These are phyloP conservation scores for Nothophaeocryptopus gaeumannii DNA, from an alignment of 2,329 filamentous ascomycete species.

Conservation along the genomic window DNA sequence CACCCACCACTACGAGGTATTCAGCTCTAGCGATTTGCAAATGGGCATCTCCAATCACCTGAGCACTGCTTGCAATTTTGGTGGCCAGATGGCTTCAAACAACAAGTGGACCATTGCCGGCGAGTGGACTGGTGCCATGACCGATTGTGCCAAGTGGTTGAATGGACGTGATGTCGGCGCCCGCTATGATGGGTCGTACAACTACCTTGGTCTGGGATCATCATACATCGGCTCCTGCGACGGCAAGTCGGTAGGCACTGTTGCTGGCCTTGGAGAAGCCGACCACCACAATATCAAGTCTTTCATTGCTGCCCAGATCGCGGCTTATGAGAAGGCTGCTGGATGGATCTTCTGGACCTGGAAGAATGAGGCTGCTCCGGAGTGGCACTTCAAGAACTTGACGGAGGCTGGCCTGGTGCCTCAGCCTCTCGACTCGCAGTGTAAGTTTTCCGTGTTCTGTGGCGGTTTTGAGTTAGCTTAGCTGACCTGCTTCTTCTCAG, in stretches of 20 bases:
- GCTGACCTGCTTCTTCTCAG: constrained; percentile 7
- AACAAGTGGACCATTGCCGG: constrained; percentile 49
- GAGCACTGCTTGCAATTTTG: constrained; percentile 44
- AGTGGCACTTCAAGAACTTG: constrained; percentile 50
- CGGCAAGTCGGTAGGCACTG: constrained; percentile 45
- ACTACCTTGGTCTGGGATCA: constrained; percentile 33
- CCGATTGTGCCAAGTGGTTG: constrained; percentile 49
- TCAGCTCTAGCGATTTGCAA: constrained; percentile 38
- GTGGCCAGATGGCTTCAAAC: constrained; percentile 44
- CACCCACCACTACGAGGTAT: constrained; percentile 49
- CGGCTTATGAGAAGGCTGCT: constrained; percentile 47
- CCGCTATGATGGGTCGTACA: constrained; percentile 45
- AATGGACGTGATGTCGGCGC: constrained; percentile 49
- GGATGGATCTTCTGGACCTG: constrained; percentile 54
- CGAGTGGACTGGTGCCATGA: constrained; percentile 49
- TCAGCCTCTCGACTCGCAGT: constrained; percentile 15
- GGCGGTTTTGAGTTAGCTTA: not conserved
- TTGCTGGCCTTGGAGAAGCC: constrained; percentile 40
- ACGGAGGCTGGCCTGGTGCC: constrained; percentile 39
- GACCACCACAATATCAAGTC: constrained; percentile 45
- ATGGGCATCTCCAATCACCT: constrained; percentile 41
- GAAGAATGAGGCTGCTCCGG: constrained; percentile 50
- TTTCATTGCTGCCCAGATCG: constrained; percentile 49
- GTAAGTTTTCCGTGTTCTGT: not conserved
- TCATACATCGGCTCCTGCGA: constrained; percentile 44